These are phyloP conservation scores for Arthrobotrys sinensis DNA, from an alignment of 2,329 filamentous ascomycete genomes.

Conservation along the genomic window DNA sequence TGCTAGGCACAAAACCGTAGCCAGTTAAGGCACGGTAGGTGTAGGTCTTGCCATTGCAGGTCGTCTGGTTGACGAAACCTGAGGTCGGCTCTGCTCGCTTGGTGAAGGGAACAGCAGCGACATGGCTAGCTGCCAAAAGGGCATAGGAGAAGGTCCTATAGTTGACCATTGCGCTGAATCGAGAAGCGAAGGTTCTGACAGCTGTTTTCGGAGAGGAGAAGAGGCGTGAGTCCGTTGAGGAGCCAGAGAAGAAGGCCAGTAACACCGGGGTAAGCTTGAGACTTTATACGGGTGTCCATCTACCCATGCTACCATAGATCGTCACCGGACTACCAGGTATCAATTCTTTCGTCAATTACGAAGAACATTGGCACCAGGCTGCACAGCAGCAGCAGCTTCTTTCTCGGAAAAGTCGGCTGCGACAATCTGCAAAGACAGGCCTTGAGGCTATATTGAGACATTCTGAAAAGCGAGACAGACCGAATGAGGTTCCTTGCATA, in stretches of 20 bases:
- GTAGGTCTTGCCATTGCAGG: constrained; percentile 75
- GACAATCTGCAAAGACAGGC: not conserved
- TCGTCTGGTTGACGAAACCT: constrained; percentile 69
- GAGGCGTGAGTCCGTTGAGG: constrained; percentile 3
- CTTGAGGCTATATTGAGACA: constrained; percentile 7
- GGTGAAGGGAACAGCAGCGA: constrained; percentile 44
- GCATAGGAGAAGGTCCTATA: constrained; percentile 46
- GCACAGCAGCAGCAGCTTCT: not conserved
- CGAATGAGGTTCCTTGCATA: constrained; percentile 40
- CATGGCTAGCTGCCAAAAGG: constrained; percentile 45
- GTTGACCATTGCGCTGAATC: constrained; percentile 41
- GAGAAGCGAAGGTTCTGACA: not conserved
- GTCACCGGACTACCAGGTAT: constrained; percentile 1
- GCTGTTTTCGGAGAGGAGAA: not conserved
- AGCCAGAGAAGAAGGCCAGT: not conserved
- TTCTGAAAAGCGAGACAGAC: constrained; percentile 9
- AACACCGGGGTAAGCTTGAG: not conserved
- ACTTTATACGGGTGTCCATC: constrained; percentile 25
- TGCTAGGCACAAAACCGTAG: constrained; percentile 75
- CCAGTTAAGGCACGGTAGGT: constrained; percentile 78
- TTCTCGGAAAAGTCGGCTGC: constrained; percentile 16
- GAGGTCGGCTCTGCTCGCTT: constrained; percentile 40
- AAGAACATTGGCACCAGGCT: constrained; percentile 28
- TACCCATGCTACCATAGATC: not conserved
- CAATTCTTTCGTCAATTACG: not conserved